phyloP scores from a whole-genome alignment of 371 early-diverging fungal species.

The Rhizomucor pusillus region DNA sequence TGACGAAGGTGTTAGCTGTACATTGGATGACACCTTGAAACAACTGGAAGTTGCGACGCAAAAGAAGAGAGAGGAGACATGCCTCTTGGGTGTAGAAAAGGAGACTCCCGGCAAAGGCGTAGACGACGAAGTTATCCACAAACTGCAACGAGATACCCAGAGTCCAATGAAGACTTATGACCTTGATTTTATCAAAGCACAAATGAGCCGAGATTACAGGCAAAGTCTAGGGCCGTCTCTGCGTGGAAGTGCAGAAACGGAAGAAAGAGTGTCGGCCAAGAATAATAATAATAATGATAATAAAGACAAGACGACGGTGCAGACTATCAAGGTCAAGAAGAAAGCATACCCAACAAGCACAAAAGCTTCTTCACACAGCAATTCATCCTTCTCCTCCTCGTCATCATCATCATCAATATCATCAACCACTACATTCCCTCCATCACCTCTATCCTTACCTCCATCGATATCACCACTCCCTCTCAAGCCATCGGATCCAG shows the following conservation, averaged over 20 bases:
- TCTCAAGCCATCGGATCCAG: too few relatives aligned
- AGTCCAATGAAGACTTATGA: constrained; percentile 4
- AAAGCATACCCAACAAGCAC: too few relatives aligned
- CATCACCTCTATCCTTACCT: too few relatives aligned
- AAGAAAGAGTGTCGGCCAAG: constrained; percentile 1
- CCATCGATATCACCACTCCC: too few relatives aligned
- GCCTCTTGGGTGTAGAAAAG: constrained; percentile 23
- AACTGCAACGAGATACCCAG: background rate
- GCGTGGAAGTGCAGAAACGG: constrained; percentile 26
- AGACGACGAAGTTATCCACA: constrained; percentile 3
- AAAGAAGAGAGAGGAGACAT: background rate
- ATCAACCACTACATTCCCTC: too few relatives aligned
- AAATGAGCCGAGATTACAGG: constrained; percentile 34
- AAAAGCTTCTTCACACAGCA: too few relatives aligned
- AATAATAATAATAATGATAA: too few relatives aligned
- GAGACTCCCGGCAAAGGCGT: constrained; percentile 3
- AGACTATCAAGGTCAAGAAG: too few relatives aligned
- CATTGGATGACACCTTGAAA: constrained; percentile 50
- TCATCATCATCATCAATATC: too few relatives aligned
- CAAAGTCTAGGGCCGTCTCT: constrained; percentile 2
- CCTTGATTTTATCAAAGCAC: constrained; percentile 32
- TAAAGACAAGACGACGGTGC: too few relatives aligned
- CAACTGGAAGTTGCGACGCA: constrained; percentile 13
- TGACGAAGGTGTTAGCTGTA: constrained; percentile 57
- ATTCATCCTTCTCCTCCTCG: too few relatives aligned